These are phyloP conservation scores for Neoboletus brunneissimus DNA, from an alignment of 768 basidiomycete species.

Conservation along the genomic window DNA sequence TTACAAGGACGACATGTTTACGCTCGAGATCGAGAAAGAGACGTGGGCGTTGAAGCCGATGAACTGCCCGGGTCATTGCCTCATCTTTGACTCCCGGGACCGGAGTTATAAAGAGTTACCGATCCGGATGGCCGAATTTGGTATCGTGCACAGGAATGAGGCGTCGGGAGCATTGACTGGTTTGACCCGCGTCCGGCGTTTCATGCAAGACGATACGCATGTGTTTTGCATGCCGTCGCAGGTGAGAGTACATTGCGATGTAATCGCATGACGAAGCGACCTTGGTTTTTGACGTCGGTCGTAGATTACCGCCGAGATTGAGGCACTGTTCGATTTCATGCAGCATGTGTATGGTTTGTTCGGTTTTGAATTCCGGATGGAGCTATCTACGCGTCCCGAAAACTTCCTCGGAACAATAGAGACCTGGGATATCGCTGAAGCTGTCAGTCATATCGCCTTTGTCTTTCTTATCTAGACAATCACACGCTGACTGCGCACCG, in stretches of 20 bases:
- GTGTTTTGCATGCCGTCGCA: constrained; percentile 97
- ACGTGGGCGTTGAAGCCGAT: constrained; percentile 96
- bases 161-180: constrained; percentile 93
- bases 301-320: constrained; percentile 85
- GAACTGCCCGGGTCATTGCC: constrained; percentile 98
- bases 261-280: not conserved
- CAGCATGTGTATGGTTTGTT: constrained; percentile 90
- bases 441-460: constrained; percentile 41
- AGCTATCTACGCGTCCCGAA: constrained; percentile 93
- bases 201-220: constrained; percentile 98
- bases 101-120: constrained; percentile 94
- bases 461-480: not conserved
- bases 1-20: constrained; percentile 98
- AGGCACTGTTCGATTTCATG: constrained; percentile 90
- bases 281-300: constrained; percentile 1
- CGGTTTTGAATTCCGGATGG: constrained; percentile 91
- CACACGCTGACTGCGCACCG: constrained; percentile 5
- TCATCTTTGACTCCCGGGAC: constrained; percentile 94
- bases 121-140: constrained; percentile 97
- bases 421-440: constrained; percentile 89
- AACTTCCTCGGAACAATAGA: constrained; percentile 87
- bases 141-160: constrained; percentile 95
- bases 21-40: constrained; percentile 92
- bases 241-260: constrained; percentile 37
- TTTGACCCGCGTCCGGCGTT: constrained; percentile 87